A percentile compares a stretch with the other conserved stretches of the same genome.
Conservation (phyloP, 148 eudicot genomes). For the Diospyros lotus region DNA sequence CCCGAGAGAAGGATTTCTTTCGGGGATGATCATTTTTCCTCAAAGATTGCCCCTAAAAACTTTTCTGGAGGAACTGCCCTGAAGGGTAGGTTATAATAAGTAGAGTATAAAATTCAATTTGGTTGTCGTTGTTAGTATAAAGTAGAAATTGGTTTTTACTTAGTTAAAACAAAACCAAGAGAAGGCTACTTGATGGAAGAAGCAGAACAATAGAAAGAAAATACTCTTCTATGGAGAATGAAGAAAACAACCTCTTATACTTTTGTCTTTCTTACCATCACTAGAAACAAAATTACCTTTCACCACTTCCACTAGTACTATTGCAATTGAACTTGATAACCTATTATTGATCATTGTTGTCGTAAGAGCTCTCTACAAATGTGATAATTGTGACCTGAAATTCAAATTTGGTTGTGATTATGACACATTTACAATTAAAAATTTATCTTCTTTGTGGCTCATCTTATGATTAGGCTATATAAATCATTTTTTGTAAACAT, state of each 20-base stretch:
- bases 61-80: no score
- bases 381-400: conserved; percentile 5
- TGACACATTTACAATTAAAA: no score
- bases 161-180: neutral
- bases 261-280: neutral
- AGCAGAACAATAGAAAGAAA: conserved; percentile 2
- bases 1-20: no score
- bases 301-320: neutral
- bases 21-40: no score
- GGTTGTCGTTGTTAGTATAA: neutral
- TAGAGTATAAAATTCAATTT: no score
- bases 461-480: no score
- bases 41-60: no score
- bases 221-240: conserved; percentile 8
- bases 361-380: conserved; percentile 44
- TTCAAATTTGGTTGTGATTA: no score
- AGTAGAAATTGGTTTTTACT: neutral
- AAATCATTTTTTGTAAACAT: no score
- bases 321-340: conserved; percentile 25
- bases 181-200: conserved; percentile 7
- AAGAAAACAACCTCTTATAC: neutral
- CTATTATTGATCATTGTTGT: conserved; percentile 54
- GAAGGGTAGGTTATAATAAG: no score
- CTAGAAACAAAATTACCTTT: neutral
- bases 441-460: no score